Evolutionary conservation across 148 eudicot genomes (phyloP).

Genomic region (Heliosperma pusillum): DNA sequence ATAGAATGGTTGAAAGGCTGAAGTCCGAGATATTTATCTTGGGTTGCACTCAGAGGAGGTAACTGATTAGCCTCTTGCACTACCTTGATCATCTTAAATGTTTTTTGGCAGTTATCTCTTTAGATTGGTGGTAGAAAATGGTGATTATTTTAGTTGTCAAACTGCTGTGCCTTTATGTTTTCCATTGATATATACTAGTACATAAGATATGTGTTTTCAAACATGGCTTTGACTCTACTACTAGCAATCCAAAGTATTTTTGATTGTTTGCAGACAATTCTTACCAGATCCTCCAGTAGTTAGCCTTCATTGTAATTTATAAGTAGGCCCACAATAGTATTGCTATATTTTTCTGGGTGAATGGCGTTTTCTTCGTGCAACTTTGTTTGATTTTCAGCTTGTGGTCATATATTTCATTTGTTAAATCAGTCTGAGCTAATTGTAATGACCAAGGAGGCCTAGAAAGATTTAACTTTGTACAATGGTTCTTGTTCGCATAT

Average conservation of each 20-base stretch:
- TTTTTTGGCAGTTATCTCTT: not conserved
- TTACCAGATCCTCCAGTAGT: not conserved
- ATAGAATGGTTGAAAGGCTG: conserved; percentile 64
- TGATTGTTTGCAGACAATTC: not conserved
- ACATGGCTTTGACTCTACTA: not conserved
- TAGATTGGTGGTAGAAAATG: not conserved
- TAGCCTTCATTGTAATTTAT: not conserved
- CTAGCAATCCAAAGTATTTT: not conserved
- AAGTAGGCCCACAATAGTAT: not conserved
- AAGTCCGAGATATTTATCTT: conserved; percentile 76
- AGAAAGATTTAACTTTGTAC: not conserved
- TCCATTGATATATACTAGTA: not conserved
- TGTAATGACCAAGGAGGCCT: not conserved
- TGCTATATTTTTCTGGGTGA: not conserved
- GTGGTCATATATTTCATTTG: not conserved
- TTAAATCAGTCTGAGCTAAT: not conserved
- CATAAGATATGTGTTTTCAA: not conserved
- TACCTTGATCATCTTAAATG: not conserved
- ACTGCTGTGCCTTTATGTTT: not conserved
- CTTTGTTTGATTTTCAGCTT: not conserved
- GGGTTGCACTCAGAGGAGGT: conserved; percentile 90
- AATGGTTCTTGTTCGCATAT: not conserved
- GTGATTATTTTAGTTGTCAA: not conserved
- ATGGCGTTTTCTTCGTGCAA: not conserved
- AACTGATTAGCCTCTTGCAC: not conserved